Evolutionary conservation across 176 grass and related monocot species (phyloP), one percentile per base, ranked within the genome.

Genomic region (Triticum turgidum): DNA sequence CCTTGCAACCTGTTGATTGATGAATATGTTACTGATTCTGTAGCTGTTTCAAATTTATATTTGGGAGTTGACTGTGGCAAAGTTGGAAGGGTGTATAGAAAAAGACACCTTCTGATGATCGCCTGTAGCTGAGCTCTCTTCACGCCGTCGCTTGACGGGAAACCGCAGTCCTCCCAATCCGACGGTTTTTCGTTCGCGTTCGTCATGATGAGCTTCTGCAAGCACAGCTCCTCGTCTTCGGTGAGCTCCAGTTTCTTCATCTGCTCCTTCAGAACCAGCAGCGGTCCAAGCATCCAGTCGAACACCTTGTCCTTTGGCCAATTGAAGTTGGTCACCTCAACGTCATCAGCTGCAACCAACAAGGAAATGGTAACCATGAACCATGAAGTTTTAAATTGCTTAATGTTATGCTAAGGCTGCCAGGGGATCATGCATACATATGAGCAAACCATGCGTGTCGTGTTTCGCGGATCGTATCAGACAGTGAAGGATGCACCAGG

Each of bases 401-500:
- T 25, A 27, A 29, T 76, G 3, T 49, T 61, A 73, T 44, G 14
- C n/a, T 37, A 17, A 17, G 9, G 56, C 20, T 35, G 29, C 5
- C 47, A 30, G 13, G 3, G 13, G 68, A 52, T 10, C 10, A 81
- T 51, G 18, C 92, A 35, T 95, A 98, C 93, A 94, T 90, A 98
- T 94, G 22, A 89, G 88, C 86, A 98, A 85, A 22, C 93, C 93
- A 3, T 80, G 69, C 0, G 90, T 86, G 76, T 91, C 69, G n/a
- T 81, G 83, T 61, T 90, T 92, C 63, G 91, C 96, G 11, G 96
- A 98, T 80, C 82, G 86, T 94, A 98, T 61, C 11, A 98, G 69
- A 18, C 96, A 95, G 32, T 95, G 93, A 67, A 98, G 92, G 38
- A 98, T 86, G 62, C 93, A 98, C 91, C 96, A 98, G 76, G 82